Evolutionary conservation across 208 protist genomes (phyloP).

Genomic region (Blastocrithidia nonstop): DNA sequence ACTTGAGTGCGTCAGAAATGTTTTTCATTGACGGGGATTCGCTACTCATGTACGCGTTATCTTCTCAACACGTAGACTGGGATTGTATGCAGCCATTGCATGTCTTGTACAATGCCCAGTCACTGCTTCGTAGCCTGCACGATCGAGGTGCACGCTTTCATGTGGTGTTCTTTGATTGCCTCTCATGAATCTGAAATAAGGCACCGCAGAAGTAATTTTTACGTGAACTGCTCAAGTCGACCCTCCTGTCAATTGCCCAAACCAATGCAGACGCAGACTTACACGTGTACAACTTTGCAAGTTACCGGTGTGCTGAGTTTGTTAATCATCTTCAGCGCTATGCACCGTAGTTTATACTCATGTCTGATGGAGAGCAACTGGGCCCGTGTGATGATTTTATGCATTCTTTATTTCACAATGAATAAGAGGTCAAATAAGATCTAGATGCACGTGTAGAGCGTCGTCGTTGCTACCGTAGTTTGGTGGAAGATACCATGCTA

Average conservation of each 20-base stretch:
- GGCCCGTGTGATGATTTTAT: slow-evolving; percentile 20
- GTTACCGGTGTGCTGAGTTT: slow-evolving; percentile 51
- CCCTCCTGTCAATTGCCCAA: slow-evolving; percentile 20
- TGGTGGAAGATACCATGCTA: slow-evolving; percentile 49
- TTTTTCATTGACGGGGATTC: slow-evolving; percentile 89
- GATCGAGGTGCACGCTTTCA: slow-evolving; percentile 63
- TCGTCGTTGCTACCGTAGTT: slow-evolving; percentile 33
- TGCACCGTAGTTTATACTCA: slow-evolving; percentile 79
- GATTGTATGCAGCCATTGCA: slow-evolving; percentile 77
- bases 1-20: slow-evolving; percentile 76
- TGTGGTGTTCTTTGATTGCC: slow-evolving; percentile 71
- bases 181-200: slow-evolving; percentile 58
- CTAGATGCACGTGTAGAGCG: no score
- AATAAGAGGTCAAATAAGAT: no score
- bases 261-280: slow-evolving; percentile 18
- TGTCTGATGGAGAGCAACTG: slow-evolving; percentile 81
- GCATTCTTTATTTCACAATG: slow-evolving; percentile 40
- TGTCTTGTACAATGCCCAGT: slow-evolving; percentile 74
- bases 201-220: slow-evolving; percentile 67
- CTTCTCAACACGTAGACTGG: slow-evolving; percentile 68
- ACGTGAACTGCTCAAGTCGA: slow-evolving; percentile 43
- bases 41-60: slow-evolving; percentile 72
- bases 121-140: slow-evolving; percentile 50
- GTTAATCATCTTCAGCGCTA: slow-evolving; percentile 27
- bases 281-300: slow-evolving; percentile 45